A percentile compares a stretch with the other conserved stretches of the same genome.
These are phyloP conservation scores for Teratosphaeria zuluensis DNA, from an alignment of 2,329 filamentous ascomycete genomes.

Conservation along the genomic window DNA sequence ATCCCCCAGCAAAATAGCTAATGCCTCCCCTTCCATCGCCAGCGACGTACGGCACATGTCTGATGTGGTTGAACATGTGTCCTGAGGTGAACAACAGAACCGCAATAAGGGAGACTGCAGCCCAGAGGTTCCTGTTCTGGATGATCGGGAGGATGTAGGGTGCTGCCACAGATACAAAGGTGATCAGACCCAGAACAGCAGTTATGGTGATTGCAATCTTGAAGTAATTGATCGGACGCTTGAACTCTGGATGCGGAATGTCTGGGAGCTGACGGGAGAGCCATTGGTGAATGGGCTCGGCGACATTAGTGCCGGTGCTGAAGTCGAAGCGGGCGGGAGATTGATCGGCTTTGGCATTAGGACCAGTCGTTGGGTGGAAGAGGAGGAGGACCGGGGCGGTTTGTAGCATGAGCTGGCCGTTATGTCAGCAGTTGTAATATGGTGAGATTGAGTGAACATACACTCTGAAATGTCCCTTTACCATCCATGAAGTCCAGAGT, in stretches of 20 bases:
- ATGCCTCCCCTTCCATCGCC: slow-evolving; percentile 78
- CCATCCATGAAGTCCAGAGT: slow-evolving; percentile 85
- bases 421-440: slow-evolving; percentile 12
- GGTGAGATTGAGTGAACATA: slow-evolving; percentile 33
- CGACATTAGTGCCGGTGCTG: slow-evolving; percentile 56
- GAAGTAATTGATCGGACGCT: slow-evolving; percentile 79
- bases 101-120: slow-evolving; percentile 73
- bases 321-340: slow-evolving; percentile 80
- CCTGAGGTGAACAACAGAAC: slow-evolving; percentile 91
- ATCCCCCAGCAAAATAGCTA: slow-evolving; percentile 81
- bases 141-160: slow-evolving; percentile 73
- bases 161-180: slow-evolving; percentile 59
- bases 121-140: slow-evolving; percentile 90
- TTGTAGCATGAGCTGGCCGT: slow-evolving; percentile 70
- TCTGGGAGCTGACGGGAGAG: slow-evolving; percentile 64
- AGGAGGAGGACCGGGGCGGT: slow-evolving; percentile 84
- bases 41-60: slow-evolving; percentile 85
- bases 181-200: slow-evolving; percentile 58
- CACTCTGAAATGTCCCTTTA: slow-evolving; percentile 75
- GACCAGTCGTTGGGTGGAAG: slow-evolving; percentile 76
- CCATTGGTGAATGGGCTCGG: slow-evolving; percentile 73
- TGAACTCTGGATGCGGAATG: slow-evolving; percentile 65
- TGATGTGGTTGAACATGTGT: slow-evolving; percentile 99
- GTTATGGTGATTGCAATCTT: slow-evolving; percentile 60
- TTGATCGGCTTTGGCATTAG: slow-evolving; percentile 59